Percentiles rank a stretch among this genome's conserved stretches.
phyloP scores from a whole-genome alignment of 148 eudicot genomes.

The Nepenthes mirabilis region DNA sequence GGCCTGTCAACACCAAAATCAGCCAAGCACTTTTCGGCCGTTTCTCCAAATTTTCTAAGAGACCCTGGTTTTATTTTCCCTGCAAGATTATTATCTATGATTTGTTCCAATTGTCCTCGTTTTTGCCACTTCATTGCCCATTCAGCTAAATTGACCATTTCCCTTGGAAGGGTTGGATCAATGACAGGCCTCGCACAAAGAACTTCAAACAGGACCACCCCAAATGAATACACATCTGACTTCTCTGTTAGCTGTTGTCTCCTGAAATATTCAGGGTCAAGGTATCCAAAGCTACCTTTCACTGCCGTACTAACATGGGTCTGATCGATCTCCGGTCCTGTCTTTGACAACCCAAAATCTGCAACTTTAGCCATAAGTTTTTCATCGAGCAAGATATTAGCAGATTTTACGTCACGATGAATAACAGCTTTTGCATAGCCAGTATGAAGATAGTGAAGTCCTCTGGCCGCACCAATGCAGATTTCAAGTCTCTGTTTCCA shows the following conservation, averaged over 20 bases:
- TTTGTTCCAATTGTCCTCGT: constrained; percentile 67
- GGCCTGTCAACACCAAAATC: constrained; percentile 89
- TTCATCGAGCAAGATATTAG: constrained; percentile 78
- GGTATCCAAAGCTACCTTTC: constrained; percentile 91
- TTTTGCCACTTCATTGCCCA: constrained; percentile 94
- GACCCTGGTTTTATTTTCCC: constrained; percentile 66
- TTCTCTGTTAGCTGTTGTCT: constrained; percentile 90
- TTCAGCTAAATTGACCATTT: constrained; percentile 82
- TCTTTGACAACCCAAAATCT: constrained; percentile 85
- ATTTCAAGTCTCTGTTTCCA: constrained; percentile 91
- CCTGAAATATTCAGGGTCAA: constrained; percentile 88
- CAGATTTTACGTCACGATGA: constrained; percentile 94
- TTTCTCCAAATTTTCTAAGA: constrained; percentile 71
- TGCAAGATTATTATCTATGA: constrained; percentile 47
- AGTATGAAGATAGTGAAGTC: constrained; percentile 92
- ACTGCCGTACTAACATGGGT: constrained; percentile 97
- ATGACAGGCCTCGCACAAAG: constrained; percentile 89
- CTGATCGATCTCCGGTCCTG: constrained; percentile 87
- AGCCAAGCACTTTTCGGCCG: constrained; percentile 91
- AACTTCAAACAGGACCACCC: constrained; percentile 82
- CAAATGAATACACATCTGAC: constrained; percentile 91
- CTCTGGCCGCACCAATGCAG: constrained; percentile 89
- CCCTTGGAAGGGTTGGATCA: constrained; percentile 82
- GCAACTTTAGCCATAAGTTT: constrained; percentile 88
- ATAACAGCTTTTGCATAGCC: constrained; percentile 81